Evolutionary conservation across 768 basidiomycete genomes (phyloP).

Genomic region (Termitomyces sp.): DNA sequence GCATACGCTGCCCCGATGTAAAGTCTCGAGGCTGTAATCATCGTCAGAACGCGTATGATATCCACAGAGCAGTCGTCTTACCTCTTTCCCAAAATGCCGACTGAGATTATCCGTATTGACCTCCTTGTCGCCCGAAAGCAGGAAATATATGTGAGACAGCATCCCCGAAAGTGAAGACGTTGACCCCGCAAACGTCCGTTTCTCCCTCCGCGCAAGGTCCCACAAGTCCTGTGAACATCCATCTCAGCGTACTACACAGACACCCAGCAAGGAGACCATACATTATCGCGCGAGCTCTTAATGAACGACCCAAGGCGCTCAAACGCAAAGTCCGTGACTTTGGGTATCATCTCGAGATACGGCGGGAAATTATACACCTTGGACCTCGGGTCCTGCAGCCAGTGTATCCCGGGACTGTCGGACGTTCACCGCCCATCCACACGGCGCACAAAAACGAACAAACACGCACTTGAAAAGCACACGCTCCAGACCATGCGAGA

Average conservation of each 20-base stretch:
- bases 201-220: slow-evolving; percentile 50
- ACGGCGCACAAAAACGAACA: too few relatives aligned
- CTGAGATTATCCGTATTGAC: slow-evolving; percentile 63
- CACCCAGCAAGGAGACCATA: slow-evolving; percentile 23
- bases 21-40: slow-evolving; percentile 30
- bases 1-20: slow-evolving; percentile 75
- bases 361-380: slow-evolving; percentile 81
- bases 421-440: background rate
- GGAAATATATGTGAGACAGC: slow-evolving; percentile 83
- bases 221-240: slow-evolving; percentile 51
- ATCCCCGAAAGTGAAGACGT: slow-evolving; percentile 87
- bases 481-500: slow-evolving; percentile 64
- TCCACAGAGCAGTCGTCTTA: slow-evolving; percentile 22
- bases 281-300: slow-evolving; percentile 72
- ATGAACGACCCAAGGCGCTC: slow-evolving; percentile 70
- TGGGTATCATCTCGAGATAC: slow-evolving; percentile 66
- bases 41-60: background rate
- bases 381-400: slow-evolving; percentile 83
- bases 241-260: background rate
- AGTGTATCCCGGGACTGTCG: slow-evolving; percentile 79
- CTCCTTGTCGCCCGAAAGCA: slow-evolving; percentile 66
- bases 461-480: slow-evolving; percentile 41
- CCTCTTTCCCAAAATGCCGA: slow-evolving; percentile 52
- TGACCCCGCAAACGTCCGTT: slow-evolving; percentile 70
- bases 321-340: slow-evolving; percentile 81